Evolutionary conservation across 176 grass and related monocot species (phyloP).

Genomic region (Elaeis guineensis): DNA sequence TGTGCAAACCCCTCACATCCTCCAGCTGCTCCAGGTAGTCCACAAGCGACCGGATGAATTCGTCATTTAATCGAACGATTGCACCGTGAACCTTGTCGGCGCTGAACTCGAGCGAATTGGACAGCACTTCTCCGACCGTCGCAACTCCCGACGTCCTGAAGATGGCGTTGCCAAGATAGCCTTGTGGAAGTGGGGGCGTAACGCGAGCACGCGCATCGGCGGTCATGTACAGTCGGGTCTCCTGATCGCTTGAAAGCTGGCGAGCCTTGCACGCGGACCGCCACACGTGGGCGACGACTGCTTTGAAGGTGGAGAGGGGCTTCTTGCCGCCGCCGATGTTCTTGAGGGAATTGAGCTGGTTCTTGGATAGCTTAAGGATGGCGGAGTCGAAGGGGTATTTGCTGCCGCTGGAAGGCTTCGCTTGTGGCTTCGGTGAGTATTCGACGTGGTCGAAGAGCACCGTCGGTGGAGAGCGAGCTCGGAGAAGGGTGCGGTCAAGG

Average conservation of each 20-base stretch:
- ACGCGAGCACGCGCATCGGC: conserved; percentile 4
- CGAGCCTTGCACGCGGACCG: conserved; percentile 1
- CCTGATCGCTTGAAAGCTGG: background rate
- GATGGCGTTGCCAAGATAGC: conserved; percentile 27
- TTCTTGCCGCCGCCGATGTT: background rate
- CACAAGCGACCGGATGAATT: conserved; percentile 41
- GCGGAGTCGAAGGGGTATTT: background rate
- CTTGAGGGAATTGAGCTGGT: conserved; percentile 4
- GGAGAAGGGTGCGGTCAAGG: conserved; percentile 42
- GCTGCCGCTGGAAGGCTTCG: too few relatives aligned
- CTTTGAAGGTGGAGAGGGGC: conserved; percentile 9
- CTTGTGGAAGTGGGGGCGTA: background rate
- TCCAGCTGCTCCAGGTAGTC: conserved; percentile 36
- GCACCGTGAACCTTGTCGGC: conserved; percentile 44
- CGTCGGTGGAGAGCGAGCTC: conserved; percentile 4
- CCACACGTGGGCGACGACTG: conserved; percentile 2
- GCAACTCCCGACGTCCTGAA: conserved; percentile 39
- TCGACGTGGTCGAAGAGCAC: conserved; percentile 36
- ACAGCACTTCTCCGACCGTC: conserved; percentile 29
- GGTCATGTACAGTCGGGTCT: background rate
- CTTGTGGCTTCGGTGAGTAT: conserved; percentile 3
- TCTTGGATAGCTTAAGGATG: background rate
- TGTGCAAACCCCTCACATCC: conserved; percentile 26
- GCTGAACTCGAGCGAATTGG: conserved; percentile 22
- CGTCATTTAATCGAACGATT: conserved; percentile 38